Conservation (phyloP, 2,329 filamentous ascomycete genomes). For the Cladosporium phlei region DNA sequence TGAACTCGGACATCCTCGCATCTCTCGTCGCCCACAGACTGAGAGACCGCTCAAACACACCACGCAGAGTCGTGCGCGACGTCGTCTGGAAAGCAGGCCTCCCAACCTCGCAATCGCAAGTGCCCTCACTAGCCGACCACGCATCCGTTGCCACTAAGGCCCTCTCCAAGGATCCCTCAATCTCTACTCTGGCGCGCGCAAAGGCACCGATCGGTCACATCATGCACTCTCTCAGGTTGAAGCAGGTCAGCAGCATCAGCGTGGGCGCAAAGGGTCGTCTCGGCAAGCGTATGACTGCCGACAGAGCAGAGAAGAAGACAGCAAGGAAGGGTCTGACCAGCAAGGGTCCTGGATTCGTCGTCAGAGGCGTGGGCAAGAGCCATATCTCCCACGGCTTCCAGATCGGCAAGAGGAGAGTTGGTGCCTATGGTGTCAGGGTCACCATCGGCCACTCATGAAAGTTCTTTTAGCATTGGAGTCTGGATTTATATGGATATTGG, state of each 20-base stretch:
- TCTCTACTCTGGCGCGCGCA: slow-evolving; percentile 21
- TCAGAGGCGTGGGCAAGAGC: slow-evolving; percentile 26
- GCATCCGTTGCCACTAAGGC: slow-evolving; percentile 14
- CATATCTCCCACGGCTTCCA: slow-evolving; percentile 23
- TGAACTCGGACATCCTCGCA: slow-evolving; percentile 30
- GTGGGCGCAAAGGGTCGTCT: slow-evolving; percentile 31
- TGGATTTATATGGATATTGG: slow-evolving; percentile 1
- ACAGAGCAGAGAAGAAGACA: slow-evolving; percentile 27
- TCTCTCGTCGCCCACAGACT: slow-evolving; percentile 26
- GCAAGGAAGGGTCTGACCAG: slow-evolving; percentile 27
- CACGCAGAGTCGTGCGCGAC: slow-evolving; percentile 29
- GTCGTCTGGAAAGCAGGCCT: slow-evolving; percentile 30
- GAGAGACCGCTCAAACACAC: slow-evolving; percentile 24
- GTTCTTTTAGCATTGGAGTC: slow-evolving; percentile 13
- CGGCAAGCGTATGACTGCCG: slow-evolving; percentile 32
- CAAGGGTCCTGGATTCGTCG: slow-evolving; percentile 25
- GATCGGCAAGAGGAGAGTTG: slow-evolving; percentile 30
- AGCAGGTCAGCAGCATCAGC: slow-evolving; percentile 27
- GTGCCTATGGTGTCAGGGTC: slow-evolving; percentile 29
- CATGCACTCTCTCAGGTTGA: slow-evolving; percentile 23
- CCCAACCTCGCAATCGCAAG: slow-evolving; percentile 20
- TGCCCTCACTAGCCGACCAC: slow-evolving; percentile 19
- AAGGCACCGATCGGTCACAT: slow-evolving; percentile 20
- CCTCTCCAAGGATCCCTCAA: slow-evolving; percentile 13
- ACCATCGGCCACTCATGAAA: slow-evolving; percentile 23